Evolutionary conservation across 768 basidiomycete genomes (phyloP).

Genomic region (Lactifluus piperatus): DNA sequence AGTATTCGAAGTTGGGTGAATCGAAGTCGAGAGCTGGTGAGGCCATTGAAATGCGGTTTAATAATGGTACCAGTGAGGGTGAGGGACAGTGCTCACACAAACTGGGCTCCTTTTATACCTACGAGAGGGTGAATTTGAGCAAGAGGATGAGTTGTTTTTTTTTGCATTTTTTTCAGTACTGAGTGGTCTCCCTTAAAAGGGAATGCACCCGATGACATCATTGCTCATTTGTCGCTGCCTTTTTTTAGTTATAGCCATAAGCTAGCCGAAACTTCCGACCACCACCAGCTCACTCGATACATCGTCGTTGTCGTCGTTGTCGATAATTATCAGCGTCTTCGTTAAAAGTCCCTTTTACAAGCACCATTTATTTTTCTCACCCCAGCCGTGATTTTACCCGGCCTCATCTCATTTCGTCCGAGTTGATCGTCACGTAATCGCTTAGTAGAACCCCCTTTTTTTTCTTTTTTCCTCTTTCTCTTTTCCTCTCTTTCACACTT

Average conservation of each 20-base stretch:
- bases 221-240: neutral
- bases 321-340: neutral
- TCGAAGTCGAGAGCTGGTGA: conserved; percentile 15
- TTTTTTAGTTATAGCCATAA: neutral
- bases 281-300: neutral
- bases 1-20: conserved; percentile 25
- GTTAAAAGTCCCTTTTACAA: neutral
- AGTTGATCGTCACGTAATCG: conserved; percentile 17
- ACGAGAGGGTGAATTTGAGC: neutral
- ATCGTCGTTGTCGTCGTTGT: neutral
- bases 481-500: neutral
- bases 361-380: too few species aligned
- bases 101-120: neutral
- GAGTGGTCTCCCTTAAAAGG: conserved; percentile 7
- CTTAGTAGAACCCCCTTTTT: neutral
- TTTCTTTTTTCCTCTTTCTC: neutral
- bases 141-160: neutral
- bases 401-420: conserved; percentile 4
- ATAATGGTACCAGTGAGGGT: neutral
- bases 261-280: neutral
- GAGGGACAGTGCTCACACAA: conserved; percentile 2
- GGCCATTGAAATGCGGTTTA: conserved; percentile 5
- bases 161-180: conserved; percentile 3
- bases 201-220: conserved; percentile 12
- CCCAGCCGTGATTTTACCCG: neutral